Evolutionary conservation across 208 protist genomes (phyloP), one percentile per base, ranked within the genome.

Genomic region (Leishmania mexicana): DNA sequence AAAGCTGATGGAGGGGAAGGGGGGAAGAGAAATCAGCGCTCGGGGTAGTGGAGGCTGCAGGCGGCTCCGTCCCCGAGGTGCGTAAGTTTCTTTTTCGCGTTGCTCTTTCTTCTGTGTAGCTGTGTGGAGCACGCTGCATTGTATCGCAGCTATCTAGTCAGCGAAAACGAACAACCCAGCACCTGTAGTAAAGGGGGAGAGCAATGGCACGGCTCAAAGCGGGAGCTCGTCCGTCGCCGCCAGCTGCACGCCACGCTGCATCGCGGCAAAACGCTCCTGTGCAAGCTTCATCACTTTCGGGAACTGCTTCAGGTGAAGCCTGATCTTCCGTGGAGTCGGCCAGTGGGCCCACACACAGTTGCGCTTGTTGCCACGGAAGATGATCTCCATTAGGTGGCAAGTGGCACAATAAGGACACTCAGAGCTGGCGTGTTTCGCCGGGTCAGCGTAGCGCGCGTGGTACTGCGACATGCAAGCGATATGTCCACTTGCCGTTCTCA

Each of bases 341-440:
- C 86, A 89, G 86, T 96, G 93, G 7, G 79, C 78, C 88, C 90
- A 96, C n/a, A 45, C 47, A 79, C 93, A 96, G 53, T 85, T 67
- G 4, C 54, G 45, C 57, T 21, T 90, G 38, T 81, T 88, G 42
- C 85, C 88, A 42, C 91, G 87, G 80, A 96, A 96, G 67, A 96
- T 49, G 21, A 88, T 81, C 68, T 96, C 93, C 85, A 96, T 88
- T 76, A 94, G 75, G 81, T 96, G 93, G 62, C 93, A 96, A 40
- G 87, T 83, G 4, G 88, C 83, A 71, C 93, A 96, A 80, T 92
- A 95, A 1, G 51, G 83, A 81, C 93, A 96, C 72, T 83, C 80
- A 5, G 70, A 53, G 57, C 89, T 92, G 4, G 90, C 92, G 77
- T 90, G 88, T 53, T 85, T 89, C 40, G 82, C 49, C 3, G 81